A percentile compares a stretch with the other conserved stretches of the same genome.
phyloP scores from a whole-genome alignment of 306 rosid genomes.

The Vigna angularis region DNA sequence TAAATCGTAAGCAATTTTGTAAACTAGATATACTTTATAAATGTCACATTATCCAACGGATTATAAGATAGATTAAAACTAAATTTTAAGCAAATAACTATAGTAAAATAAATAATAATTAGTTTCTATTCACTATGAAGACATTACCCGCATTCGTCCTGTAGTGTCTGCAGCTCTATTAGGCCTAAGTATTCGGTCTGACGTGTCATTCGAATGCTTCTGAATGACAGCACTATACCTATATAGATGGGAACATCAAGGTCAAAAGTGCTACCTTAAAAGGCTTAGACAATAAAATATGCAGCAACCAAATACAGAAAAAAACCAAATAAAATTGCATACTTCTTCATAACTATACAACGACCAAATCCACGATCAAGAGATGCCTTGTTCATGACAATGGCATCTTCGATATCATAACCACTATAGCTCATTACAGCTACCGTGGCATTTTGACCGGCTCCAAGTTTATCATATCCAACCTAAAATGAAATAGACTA shows the following conservation, averaged over 20 bases:
- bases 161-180: slow-evolving; percentile 54
- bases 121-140: background rate
- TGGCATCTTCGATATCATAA: slow-evolving; percentile 98
- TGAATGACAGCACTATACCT: slow-evolving; percentile 66
- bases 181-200: slow-evolving; percentile 78
- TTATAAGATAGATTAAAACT: background rate
- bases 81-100: slow-evolving; percentile 14
- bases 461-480: slow-evolving; percentile 98
- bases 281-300: slow-evolving; percentile 22
- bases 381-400: slow-evolving; percentile 96
- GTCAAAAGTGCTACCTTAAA: slow-evolving; percentile 25
- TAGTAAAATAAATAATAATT: slow-evolving; percentile 5
- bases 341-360: slow-evolving; percentile 92
- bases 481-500: slow-evolving; percentile 63
- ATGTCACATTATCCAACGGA: background rate
- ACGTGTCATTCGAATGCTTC: slow-evolving; percentile 65
- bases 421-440: slow-evolving; percentile 99
- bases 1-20: background rate
- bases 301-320: slow-evolving; percentile 37
- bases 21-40: background rate
- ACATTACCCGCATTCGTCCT: slow-evolving; percentile 69
- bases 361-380: slow-evolving; percentile 99
- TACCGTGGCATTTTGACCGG: slow-evolving; percentile 98
- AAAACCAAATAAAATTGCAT: slow-evolving; percentile 41
- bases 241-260: slow-evolving; percentile 43